Evolutionary conservation across 1,284 basidiomycete species (phyloP).

Genomic region (Vanrija humicola): DNA sequence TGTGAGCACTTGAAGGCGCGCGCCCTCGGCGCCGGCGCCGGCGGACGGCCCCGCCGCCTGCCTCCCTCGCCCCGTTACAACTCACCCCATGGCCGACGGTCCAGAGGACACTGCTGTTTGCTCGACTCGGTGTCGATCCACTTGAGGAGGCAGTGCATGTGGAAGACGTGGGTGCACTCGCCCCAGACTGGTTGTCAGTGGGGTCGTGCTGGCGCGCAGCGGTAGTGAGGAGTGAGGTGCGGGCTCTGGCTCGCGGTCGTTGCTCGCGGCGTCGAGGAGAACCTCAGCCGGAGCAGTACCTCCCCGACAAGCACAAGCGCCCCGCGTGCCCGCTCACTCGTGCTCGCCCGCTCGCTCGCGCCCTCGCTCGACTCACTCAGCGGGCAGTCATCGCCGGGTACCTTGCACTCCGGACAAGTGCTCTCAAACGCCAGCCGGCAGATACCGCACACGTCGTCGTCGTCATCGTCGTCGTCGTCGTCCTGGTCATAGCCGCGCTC

Average conservation of each 20-base stretch:
- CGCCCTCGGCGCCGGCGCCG: neutral
- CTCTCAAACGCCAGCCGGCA: conserved; percentile 87
- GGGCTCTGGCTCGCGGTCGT: too few species aligned
- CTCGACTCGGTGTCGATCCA: conserved; percentile 84
- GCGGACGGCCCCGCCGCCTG: neutral
- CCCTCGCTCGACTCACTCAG: conserved; percentile 63
- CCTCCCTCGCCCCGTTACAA: conserved; percentile 14
- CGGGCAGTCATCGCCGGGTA: conserved; percentile 95
- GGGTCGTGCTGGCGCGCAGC: neutral
- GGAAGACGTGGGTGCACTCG: conserved; percentile 88
- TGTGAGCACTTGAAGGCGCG: neutral
- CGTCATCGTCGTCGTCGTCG: conserved; percentile 62
- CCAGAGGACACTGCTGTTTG: conserved; percentile 92
- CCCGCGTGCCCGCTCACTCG: neutral
- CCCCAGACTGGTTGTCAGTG: conserved; percentile 66
- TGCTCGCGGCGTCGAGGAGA: too few species aligned
- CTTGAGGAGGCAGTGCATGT: conserved; percentile 91
- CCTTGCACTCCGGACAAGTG: conserved; percentile 87
- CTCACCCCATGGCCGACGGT: conserved; percentile 84
- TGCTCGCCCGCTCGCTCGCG: neutral
- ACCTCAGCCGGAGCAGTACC: too few species aligned
- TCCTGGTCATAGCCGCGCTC: conserved; percentile 32
- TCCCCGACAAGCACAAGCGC: too few species aligned
- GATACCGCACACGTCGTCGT: conserved; percentile 88
- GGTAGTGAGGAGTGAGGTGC: too few species aligned